Conservation (phyloP, 2,329 filamentous ascomycete species). For the Kalmusia sp. region DNA sequence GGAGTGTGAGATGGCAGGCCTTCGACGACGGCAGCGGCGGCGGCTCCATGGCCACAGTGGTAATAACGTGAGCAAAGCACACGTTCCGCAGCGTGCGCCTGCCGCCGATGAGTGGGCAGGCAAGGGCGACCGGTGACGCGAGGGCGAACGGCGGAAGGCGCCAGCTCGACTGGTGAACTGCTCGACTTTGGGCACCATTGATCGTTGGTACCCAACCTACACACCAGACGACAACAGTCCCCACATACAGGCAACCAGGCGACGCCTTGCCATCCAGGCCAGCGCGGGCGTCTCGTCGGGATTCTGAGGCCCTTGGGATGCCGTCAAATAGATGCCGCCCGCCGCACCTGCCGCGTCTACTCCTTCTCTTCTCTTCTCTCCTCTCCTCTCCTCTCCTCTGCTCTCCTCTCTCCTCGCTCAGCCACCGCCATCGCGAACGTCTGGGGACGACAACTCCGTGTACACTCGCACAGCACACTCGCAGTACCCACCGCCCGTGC, state of each 20-base stretch:
- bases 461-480: neutral
- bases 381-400: neutral
- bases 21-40: neutral
- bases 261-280: too few species aligned
- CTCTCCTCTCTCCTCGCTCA: neutral
- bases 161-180: too few species aligned
- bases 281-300: too few species aligned
- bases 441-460: neutral
- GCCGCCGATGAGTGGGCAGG: neutral
- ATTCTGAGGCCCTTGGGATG: conserved; percentile 33
- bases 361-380: neutral
- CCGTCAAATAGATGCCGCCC: conserved; percentile 10
- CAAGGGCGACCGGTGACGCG: neutral
- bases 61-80: neutral
- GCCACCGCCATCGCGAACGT: neutral
- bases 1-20: neutral
- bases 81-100: neutral
- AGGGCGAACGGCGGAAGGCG: neutral
- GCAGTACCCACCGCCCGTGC: conserved; percentile 16
- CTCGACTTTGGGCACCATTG: too few species aligned
- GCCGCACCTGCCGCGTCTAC: neutral
- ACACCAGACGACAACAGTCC: too few species aligned
- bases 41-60: conserved; percentile 6
- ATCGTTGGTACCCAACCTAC: conserved; percentile 11
- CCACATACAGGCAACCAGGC: too few species aligned